phyloP scores from a whole-genome alignment of 768 basidiomycete species.

The Neoboletus magnificus region DNA sequence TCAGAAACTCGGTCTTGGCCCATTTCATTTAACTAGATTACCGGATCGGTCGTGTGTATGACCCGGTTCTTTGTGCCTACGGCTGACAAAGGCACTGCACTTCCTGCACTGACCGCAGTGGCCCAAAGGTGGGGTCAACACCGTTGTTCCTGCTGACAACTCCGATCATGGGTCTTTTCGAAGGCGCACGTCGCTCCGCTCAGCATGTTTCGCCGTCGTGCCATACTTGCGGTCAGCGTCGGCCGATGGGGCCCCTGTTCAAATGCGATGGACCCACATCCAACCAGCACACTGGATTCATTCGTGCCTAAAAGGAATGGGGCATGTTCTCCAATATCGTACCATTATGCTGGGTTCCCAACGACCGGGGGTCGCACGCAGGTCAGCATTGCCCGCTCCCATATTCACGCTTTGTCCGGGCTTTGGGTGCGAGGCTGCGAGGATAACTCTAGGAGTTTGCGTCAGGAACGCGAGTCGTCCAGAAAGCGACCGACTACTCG shows the following conservation, averaged over 20 bases:
- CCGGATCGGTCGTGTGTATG: no score
- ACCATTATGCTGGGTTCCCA: no score
- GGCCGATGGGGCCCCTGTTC: background rate
- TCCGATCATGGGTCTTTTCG: background rate
- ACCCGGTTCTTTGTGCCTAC: background rate
- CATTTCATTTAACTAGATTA: background rate
- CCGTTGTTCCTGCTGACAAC: background rate
- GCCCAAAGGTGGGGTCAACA: no score
- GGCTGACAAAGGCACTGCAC: background rate
- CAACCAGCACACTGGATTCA: background rate
- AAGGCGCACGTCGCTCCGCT: background rate
- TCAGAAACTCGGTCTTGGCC: no score
- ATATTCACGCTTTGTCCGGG: background rate
- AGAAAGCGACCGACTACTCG: background rate
- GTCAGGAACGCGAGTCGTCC: background rate
- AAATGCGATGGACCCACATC: background rate
- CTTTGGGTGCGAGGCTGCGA: background rate
- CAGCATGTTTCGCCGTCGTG: background rate
- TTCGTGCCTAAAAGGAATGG: background rate
- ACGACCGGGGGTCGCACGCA: conserved; percentile 6
- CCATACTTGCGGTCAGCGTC: background rate
- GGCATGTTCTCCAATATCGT: no score
- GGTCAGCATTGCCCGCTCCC: conserved; percentile 10
- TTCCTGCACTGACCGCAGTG: background rate
- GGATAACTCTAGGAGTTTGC: background rate